phyloP scores from a whole-genome alignment of 257 asterid species.

The Voacanga thouarsii region DNA sequence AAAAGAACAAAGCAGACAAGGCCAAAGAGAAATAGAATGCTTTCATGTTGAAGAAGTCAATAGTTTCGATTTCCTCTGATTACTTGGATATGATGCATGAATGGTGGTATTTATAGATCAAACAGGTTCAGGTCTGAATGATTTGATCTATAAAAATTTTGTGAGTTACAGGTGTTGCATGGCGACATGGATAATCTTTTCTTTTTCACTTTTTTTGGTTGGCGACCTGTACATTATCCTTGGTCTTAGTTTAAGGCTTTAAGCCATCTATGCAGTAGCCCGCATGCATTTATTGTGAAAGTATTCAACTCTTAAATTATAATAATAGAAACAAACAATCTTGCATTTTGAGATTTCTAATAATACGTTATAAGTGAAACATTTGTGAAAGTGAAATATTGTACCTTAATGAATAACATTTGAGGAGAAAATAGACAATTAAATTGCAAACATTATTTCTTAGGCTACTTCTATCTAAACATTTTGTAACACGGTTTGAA shows the following conservation, averaged over 20 bases:
- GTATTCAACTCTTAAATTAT: no score
- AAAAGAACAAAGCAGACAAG: constrained; percentile 22
- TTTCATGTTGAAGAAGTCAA: constrained; percentile 14
- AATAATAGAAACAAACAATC: not conserved
- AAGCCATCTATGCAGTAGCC: no score
- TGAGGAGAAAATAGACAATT: no score
- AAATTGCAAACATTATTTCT: no score
- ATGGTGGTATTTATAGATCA: constrained; percentile 27
- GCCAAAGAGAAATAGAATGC: constrained; percentile 9
- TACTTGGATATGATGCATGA: constrained; percentile 8
- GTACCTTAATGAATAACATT: constrained; percentile 13
- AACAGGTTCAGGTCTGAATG: not conserved
- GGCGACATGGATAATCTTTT: constrained; percentile 18
- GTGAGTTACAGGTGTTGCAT: constrained; percentile 30
- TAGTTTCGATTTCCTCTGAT: not conserved
- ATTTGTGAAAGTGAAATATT: not conserved
- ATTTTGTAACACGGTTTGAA: no score
- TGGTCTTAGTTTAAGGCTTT: no score
- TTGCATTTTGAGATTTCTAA: not conserved
- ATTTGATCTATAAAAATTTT: constrained; percentile 10
- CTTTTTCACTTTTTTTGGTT: not conserved
- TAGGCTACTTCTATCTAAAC: no score
- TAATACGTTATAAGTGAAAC: not conserved
- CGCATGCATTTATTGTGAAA: no score
- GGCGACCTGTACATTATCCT: no score